A percentile compares a stretch with the other conserved stretches of the same genome.
phyloP scores from a whole-genome alignment of 495 filamentous ascomycete genomes.

The Daldinia concentrica region DNA sequence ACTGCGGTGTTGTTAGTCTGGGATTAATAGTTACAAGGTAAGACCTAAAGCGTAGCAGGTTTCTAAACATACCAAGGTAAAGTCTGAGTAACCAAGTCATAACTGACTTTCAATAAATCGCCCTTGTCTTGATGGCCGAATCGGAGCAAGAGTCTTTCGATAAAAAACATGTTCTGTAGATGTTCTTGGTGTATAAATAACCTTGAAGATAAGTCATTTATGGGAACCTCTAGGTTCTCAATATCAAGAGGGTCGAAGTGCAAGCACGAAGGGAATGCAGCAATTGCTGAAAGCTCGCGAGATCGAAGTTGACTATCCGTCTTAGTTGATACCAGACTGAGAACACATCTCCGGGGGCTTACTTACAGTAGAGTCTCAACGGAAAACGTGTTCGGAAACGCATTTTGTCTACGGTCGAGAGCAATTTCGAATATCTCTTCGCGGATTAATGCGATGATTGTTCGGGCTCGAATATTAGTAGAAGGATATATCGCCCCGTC shows the following conservation, averaged over 20 bases:
- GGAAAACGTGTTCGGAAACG: conserved; percentile 43
- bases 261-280: conserved; percentile 45
- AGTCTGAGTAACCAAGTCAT: conserved; percentile 56
- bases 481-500: conserved; percentile 51
- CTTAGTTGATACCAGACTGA: not conserved
- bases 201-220: conserved; percentile 29
- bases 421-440: conserved; percentile 71
- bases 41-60: not conserved
- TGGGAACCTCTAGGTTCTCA: conserved; percentile 42
- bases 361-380: conserved; percentile 59
- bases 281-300: conserved; percentile 26
- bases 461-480: conserved; percentile 59
- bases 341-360: not conserved
- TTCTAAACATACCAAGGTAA: conserved; percentile 34
- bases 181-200: conserved; percentile 61
- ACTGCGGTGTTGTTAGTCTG: conserved; percentile 15
- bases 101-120: conserved; percentile 63
- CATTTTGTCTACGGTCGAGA: conserved; percentile 53
- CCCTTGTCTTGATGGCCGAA: conserved; percentile 59
- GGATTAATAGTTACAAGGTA: not conserved
- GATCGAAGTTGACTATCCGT: conserved; percentile 31
- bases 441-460: conserved; percentile 57
- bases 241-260: conserved; percentile 46
- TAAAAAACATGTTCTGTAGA: conserved; percentile 66
- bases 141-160: conserved; percentile 65